A percentile compares a stretch with the other conserved stretches of the same genome.
Evolutionary conservation across 2,329 filamentous ascomycete species (phyloP).

Genomic region (Bretziella fagacearum): DNA sequence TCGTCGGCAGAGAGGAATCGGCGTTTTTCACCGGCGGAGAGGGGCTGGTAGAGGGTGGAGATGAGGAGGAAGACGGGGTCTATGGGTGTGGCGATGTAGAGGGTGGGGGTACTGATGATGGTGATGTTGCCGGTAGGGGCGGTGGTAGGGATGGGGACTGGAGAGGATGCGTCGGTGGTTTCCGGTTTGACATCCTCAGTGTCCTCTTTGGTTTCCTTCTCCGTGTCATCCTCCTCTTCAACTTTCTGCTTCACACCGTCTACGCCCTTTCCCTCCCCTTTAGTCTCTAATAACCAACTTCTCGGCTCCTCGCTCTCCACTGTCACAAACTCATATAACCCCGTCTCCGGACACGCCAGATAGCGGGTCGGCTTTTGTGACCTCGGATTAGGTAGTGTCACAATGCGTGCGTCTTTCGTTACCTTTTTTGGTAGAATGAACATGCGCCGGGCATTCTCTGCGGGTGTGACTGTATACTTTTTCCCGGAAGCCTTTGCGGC

Average conservation of each 20-base stretch:
- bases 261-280: conserved; percentile 3
- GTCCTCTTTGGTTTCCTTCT: neutral
- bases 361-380: conserved; percentile 39
- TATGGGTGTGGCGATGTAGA: conserved; percentile 70
- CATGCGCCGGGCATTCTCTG: conserved; percentile 32
- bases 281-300: conserved; percentile 42
- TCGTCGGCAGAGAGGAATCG: conserved; percentile 56
- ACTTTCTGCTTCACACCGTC: neutral
- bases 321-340: conserved; percentile 48
- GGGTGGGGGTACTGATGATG: conserved; percentile 35
- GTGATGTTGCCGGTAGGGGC: conserved; percentile 9
- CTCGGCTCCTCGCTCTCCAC: conserved; percentile 34
- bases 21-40: conserved; percentile 32
- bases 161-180: no score
- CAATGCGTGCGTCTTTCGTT: conserved; percentile 36
- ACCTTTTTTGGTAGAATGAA: conserved; percentile 44
- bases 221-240: neutral
- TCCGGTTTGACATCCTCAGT: neutral
- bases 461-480: conserved; percentile 27
- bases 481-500: conserved; percentile 20
- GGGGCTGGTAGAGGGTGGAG: conserved; percentile 40
- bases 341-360: conserved; percentile 42
- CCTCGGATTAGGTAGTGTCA: conserved; percentile 43
- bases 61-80: conserved; percentile 75
- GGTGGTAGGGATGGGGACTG: neutral